Base-by-base conservation (phyloP, 768 basidiomycete genomes). In the Russula compacta region DNA sequence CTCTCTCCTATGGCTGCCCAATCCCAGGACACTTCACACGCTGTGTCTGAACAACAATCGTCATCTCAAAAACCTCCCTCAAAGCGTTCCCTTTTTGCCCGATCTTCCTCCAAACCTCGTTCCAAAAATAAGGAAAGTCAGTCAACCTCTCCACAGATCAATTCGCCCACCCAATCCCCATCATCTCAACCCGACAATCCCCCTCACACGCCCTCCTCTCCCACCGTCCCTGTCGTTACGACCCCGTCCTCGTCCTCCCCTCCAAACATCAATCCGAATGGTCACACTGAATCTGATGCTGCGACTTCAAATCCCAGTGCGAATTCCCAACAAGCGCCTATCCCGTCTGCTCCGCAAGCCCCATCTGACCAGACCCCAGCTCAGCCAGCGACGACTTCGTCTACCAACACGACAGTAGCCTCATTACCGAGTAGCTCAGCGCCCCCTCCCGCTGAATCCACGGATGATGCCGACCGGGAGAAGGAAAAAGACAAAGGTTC, bases 401-500 rank as follows among this genome's bases (percentile, higher is more conserved):
- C 66, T 24, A 57, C 59, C 35, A 29, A 29, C 24, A 29, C 24
- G 24, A 53, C 64, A 59, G 42, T 64, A 55, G 63, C 50, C 19
- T 61, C 61, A 6, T 36, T 59, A 40, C 54, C 66, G 17, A 51
- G 32, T 21, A 46, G 48, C 65, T 67, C 66, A 64, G 66, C 67
- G 64, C 69, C 71, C 59, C 64, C 70, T 5, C 66, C 71, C 35
- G 53, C 70, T 32, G 73, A 72, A 42, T 72, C 70, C 29, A 66
- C 73, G 43, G 74, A 74, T 44, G 67, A 64, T 58, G 68, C 68
- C 53, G 78, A 76, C 65, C 74, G 69, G 65, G 69, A 76, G 61
- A 74, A 71, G 44, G 77, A 78, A 69, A 77, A 73, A 69, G 79
- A 80, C 68, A 78, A 77, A 69, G 77, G 71, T 58, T 79, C 78